These are phyloP conservation scores for Calonectria pauciramosa DNA, from an alignment of 2,329 filamentous ascomycete species.

Conservation along the genomic window DNA sequence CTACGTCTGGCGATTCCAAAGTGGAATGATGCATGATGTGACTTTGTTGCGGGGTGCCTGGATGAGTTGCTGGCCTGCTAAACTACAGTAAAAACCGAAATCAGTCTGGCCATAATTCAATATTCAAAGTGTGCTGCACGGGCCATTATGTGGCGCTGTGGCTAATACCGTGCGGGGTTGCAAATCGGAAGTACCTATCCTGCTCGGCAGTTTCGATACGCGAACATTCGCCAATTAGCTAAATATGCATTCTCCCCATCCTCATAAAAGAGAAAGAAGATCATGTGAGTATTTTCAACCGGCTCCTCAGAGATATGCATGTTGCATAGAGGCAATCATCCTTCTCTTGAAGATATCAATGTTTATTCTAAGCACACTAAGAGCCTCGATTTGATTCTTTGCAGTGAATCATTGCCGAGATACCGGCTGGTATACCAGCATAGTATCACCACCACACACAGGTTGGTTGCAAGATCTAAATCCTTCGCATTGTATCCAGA, in stretches of 20 bases:
- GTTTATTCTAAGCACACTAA: not conserved
- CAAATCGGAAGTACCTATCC: not conserved
- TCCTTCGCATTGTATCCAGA: no score
- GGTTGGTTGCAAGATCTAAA: no score
- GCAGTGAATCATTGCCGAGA: no score
- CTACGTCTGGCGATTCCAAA: conserved; percentile 42
- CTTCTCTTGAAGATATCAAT: not conserved
- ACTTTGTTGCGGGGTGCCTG: conserved; percentile 39
- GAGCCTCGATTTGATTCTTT: no score
- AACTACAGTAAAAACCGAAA: not conserved
- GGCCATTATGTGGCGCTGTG: not conserved
- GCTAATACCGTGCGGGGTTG: not conserved
- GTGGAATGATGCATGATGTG: conserved; percentile 47
- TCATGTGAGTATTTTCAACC: not conserved
- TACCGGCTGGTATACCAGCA: no score
- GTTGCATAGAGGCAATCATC: not conserved
- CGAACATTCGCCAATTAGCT: not conserved
- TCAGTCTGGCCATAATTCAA: not conserved
- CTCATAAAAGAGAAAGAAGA: not conserved
- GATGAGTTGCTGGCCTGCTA: conserved; percentile 8
- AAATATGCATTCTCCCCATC: no score
- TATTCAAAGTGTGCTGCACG: not conserved
- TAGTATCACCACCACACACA: no score
- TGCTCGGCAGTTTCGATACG: not conserved
- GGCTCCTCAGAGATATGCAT: not conserved